A percentile compares a stretch with the other conserved stretches of the same genome.
phyloP scores from a whole-genome alignment of 176 grass and related monocot species.

The Aechmea fasciata region DNA sequence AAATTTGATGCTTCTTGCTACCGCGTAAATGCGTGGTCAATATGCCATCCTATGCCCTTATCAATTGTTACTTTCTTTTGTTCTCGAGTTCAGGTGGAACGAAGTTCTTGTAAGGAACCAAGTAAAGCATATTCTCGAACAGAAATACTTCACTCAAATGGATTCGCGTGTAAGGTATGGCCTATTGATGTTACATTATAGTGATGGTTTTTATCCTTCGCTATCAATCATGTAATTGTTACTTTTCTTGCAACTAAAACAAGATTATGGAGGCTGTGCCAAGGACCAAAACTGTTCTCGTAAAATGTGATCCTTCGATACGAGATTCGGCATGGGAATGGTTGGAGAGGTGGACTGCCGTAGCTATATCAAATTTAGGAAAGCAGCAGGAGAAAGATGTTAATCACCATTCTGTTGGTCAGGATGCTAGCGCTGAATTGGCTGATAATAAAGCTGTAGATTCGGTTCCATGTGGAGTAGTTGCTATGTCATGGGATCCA shows the following conservation, averaged over 20 bases:
- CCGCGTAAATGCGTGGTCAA: too few relatives aligned
- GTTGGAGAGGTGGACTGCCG: slow-evolving; percentile 19
- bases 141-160: slow-evolving; percentile 16
- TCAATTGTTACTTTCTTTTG: neutral
- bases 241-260: neutral
- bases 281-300: slow-evolving; percentile 2
- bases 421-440: slow-evolving; percentile 6
- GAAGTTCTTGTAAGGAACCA: slow-evolving; percentile 1
- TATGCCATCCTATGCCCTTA: too few relatives aligned
- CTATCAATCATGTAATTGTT: neutral
- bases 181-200: neutral
- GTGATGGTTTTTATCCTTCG: neutral
- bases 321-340: slow-evolving; percentile 20
- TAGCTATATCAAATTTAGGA: slow-evolving; percentile 3
- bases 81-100: neutral
- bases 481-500: slow-evolving; percentile 2
- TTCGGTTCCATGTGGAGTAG: neutral
- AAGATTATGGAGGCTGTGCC: slow-evolving; percentile 22
- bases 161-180: slow-evolving; percentile 20
- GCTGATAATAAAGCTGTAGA: neutral
- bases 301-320: slow-evolving; percentile 23
- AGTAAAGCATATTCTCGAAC: neutral
- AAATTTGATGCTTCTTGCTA: neutral
- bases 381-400: neutral
- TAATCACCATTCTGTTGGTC: neutral